Base-by-base conservation (phyloP, 345 rosid species). In the Luvunga scandens region DNA sequence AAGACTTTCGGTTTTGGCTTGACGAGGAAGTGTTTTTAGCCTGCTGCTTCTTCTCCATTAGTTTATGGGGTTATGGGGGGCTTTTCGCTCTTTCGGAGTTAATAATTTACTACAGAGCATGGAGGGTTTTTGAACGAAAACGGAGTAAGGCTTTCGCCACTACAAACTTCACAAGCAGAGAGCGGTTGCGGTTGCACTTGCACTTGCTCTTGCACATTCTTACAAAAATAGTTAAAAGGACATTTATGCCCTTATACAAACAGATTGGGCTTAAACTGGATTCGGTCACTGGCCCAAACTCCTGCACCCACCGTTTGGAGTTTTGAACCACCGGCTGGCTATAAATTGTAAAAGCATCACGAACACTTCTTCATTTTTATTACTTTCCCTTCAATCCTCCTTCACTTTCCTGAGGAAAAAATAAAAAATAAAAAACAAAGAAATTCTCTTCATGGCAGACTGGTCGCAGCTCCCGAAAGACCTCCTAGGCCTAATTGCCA, bases 391-490 rank as follows among this genome's bases (percentile, higher is more conserved):
- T 14, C 12, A 27, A n/a, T 55, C 62, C 69, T 77, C 77, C 72
- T 1, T 73, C 55, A 25, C 10, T 72, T 73, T 65, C 75, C 9
- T 22, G 33, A 48, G 71, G 76, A 56, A 71, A 31, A 2, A 45
- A 2, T 0, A 42, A 2, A 12, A 12, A 45, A 42, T 2, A 0
- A 45, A 45, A 25, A 14, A 45, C 16, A 45, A 13, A 45, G 50
- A 45, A 27, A 63, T 4, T 3, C 21, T n/a, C 5, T 9, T 85
- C 7, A 91, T 91, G 98, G 91, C 87, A 10, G 93, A 86, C 63
- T 96, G 98, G 98, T 65, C 89, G 38, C 80, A 77, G 36, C 85
- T 94, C 10, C 98, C 97, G 4, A 81, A 78, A 75, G 99, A 96
- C 59, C 95, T 96, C 72, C 67, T 94, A 9, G 83, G 82, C 69